Percentiles rank a stretch among this genome's conserved stretches.
phyloP scores from a whole-genome alignment of 345 rosid genomes.

The Iberis pinnata region DNA sequence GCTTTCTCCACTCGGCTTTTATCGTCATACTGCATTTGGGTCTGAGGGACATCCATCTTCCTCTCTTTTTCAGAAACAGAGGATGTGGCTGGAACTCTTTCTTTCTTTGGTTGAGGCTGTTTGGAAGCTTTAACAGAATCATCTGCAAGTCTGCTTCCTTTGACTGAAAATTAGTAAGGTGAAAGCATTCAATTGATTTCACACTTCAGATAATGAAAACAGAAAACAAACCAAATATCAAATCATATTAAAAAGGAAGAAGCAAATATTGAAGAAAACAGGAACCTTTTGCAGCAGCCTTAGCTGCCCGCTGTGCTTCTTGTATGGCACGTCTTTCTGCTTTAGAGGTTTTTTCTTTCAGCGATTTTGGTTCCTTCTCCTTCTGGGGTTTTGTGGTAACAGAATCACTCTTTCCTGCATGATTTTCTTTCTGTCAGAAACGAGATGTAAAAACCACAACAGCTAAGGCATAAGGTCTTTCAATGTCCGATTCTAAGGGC shows the following conservation, averaged over 20 bases:
- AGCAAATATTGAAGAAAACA: background rate
- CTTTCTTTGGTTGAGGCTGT: constrained; percentile 49
- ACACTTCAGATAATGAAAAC: background rate
- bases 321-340: constrained; percentile 68
- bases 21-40: constrained; percentile 78
- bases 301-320: constrained; percentile 53
- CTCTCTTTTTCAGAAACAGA: constrained; percentile 54
- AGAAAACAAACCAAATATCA: background rate
- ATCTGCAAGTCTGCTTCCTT: constrained; percentile 39
- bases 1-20: constrained; percentile 66
- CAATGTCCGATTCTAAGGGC: background rate
- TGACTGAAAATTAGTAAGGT: constrained; percentile 27
- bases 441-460: constrained; percentile 9
- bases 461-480: background rate
- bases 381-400: constrained; percentile 27
- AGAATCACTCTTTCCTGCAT: constrained; percentile 40
- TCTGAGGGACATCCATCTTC: constrained; percentile 59
- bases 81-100: constrained; percentile 32
- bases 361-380: constrained; percentile 34
- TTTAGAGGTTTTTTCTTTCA: constrained; percentile 56
- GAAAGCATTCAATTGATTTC: constrained; percentile 4
- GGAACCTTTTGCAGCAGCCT: constrained; percentile 39
- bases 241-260: no score
- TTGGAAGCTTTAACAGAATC: constrained; percentile 35
- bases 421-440: constrained; percentile 14